Percentiles rank a stretch among this genome's conserved stretches.
These are phyloP conservation scores for Carpinus viminea DNA, from an alignment of 306 rosid genomes.

Conservation along the genomic window DNA sequence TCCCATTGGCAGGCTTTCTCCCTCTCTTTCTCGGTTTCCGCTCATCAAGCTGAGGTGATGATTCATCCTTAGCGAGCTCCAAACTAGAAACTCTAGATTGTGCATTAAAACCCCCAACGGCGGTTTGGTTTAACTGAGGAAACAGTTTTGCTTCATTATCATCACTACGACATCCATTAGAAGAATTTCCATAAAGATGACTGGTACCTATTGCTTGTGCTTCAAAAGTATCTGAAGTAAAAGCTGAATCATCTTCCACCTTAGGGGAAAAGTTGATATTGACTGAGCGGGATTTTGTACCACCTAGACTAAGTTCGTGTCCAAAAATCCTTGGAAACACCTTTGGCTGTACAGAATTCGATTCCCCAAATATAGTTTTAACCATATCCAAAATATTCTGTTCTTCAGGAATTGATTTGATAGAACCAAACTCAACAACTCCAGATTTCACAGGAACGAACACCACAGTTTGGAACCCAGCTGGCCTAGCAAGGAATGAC, in stretches of 20 bases:
- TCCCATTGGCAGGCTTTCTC: conserved; percentile 90
- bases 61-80: conserved; percentile 68
- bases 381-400: conserved; percentile 56
- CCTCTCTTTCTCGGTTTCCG: conserved; percentile 89
- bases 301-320: conserved; percentile 71
- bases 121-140: conserved; percentile 58
- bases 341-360: conserved; percentile 58
- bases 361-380: conserved; percentile 47
- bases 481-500: conserved; percentile 52
- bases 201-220: conserved; percentile 53
- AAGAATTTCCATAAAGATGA: conserved; percentile 56
- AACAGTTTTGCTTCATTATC: conserved; percentile 57
- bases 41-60: conserved; percentile 65
- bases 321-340: conserved; percentile 79
- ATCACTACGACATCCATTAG: conserved; percentile 59
- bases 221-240: conserved; percentile 65
- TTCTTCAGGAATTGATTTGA: conserved; percentile 58
- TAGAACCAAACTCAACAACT: conserved; percentile 77
- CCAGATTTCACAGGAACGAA: conserved; percentile 75
- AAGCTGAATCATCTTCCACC: conserved; percentile 71
- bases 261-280: conserved; percentile 77
- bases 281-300: conserved; percentile 59
- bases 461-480: conserved; percentile 70
- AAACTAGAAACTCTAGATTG: conserved; percentile 48
- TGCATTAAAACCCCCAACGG: conserved; percentile 58